A percentile compares a stretch with the other conserved stretches of the same genome.
Evolutionary conservation across 1,284 basidiomycete species (phyloP).

Genomic region (Leccinum angustisporum): DNA sequence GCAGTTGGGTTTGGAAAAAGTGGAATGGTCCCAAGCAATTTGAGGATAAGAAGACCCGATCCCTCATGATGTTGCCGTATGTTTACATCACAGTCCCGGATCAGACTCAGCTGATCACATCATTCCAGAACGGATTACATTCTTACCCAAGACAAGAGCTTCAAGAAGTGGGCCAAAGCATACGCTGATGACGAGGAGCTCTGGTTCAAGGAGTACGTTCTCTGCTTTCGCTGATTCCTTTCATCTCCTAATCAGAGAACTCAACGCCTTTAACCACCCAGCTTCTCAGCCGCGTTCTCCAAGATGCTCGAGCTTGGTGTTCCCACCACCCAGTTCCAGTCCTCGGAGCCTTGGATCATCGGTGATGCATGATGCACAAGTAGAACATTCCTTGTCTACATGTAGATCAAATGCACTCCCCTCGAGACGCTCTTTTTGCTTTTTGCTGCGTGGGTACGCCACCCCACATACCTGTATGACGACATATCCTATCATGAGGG

Average conservation of each 20-base stretch:
- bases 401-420: not conserved
- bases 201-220: conserved; percentile 80
- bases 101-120: conserved; percentile 2
- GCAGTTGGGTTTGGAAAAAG: conserved; percentile 78
- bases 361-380: conserved; percentile 40
- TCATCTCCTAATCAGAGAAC: not conserved
- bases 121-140: conserved; percentile 74
- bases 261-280: conserved; percentile 31
- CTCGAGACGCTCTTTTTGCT: not conserved
- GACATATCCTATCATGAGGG: not conserved
- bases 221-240: not conserved
- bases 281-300: conserved; percentile 77
- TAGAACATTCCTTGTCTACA: not conserved
- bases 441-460: not conserved
- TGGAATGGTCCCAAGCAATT: conserved; percentile 94
- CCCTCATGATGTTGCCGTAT: conserved; percentile 94
- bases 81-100: conserved; percentile 29
- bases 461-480: not conserved
- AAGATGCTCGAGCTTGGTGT: conserved; percentile 90
- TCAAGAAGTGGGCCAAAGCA: conserved; percentile 81
- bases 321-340: conserved; percentile 71
- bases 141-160: conserved; percentile 82
- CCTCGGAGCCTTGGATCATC: conserved; percentile 71
- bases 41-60: conserved; percentile 86
- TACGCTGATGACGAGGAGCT: conserved; percentile 83